These are phyloP conservation scores for Pythium oligandrum DNA, from an alignment of 352 stramenopile genomes.

Conservation along the genomic window DNA sequence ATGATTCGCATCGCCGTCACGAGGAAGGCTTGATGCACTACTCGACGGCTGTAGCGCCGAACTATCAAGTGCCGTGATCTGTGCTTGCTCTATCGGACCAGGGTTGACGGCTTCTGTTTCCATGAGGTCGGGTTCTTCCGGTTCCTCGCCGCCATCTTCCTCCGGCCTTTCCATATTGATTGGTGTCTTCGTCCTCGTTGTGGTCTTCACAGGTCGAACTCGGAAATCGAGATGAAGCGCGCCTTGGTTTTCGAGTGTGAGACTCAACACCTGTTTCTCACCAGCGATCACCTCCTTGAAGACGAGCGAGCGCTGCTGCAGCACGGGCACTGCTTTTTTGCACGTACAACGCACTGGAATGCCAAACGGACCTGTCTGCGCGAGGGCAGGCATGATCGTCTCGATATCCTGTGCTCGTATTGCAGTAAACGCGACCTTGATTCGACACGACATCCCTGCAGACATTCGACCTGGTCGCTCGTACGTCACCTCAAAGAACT, in stretches of 20 bases:
- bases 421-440: slow-evolving; percentile 74
- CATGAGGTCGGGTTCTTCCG: no score
- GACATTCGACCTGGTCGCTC: slow-evolving; percentile 87
- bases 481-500: slow-evolving; percentile 89
- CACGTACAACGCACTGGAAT: slow-evolving; percentile 81
- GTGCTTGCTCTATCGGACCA: no score
- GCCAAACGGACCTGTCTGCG: slow-evolving; percentile 71
- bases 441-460: slow-evolving; percentile 73
- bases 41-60: no score
- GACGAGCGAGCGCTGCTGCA: slow-evolving; percentile 32
- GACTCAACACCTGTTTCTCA: slow-evolving; percentile 44
- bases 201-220: slow-evolving; percentile 9
- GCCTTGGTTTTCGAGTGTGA: slow-evolving; percentile 70
- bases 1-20: no score
- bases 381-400: slow-evolving; percentile 49
- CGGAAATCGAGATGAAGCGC: slow-evolving; percentile 58
- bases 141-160: no score
- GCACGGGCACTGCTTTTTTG: slow-evolving; percentile 68
- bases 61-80: no score
- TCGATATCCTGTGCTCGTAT: slow-evolving; percentile 61
- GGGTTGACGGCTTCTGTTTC: no score
- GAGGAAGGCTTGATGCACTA: no score
- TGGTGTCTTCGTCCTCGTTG: no score
- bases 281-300: slow-evolving; percentile 81
- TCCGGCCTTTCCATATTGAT: no score